phyloP scores from a whole-genome alignment of 1,139 yeast species.

The Blastobotrys buckinghamii region DNA sequence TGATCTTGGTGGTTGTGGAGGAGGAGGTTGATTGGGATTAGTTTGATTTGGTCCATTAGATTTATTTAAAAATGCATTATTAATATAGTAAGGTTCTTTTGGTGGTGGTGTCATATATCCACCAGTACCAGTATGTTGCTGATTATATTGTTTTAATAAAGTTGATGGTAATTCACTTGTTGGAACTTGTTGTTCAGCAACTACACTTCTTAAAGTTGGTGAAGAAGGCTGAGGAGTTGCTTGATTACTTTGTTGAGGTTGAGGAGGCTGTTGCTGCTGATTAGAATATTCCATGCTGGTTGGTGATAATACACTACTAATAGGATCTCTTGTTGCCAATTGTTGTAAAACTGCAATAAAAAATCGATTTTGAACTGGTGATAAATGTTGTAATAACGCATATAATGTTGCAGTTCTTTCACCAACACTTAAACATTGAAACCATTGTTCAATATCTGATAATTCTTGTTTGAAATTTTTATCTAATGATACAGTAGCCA shows the following conservation, averaged over 20 bases:
- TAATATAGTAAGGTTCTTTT: conserved; percentile 10
- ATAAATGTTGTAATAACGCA: conserved; percentile 33
- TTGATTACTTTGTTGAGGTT: conserved; percentile 15
- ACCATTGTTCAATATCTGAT: conserved; percentile 35
- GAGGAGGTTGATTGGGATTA: not conserved
- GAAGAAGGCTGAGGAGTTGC: conserved; percentile 13
- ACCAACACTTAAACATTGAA: conserved; percentile 32
- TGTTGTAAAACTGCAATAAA: conserved; percentile 35
- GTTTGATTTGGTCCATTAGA: conserved; percentile 1
- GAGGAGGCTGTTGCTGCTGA: conserved; percentile 3
- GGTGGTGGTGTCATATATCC: conserved; percentile 22
- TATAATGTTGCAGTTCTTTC: conserved; percentile 38
- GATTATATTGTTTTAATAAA: conserved; percentile 7
- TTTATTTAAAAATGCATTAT: conserved; percentile 7
- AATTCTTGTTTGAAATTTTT: conserved; percentile 25
- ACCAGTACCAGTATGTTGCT: conserved; percentile 5
- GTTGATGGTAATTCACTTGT: conserved; percentile 10
- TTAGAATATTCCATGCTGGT: conserved; percentile 19
- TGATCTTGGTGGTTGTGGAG: conserved; percentile 16
- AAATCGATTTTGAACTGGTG: conserved; percentile 36
- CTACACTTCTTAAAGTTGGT: not conserved
- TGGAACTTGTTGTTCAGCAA: conserved; percentile 9
- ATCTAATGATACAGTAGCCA: conserved; percentile 33
- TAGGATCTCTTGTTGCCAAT: conserved; percentile 29
- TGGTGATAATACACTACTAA: conserved; percentile 28